Evolutionary conservation across 2,329 filamentous ascomycete species (phyloP), one percentile per base, ranked within the genome.

Genomic region (Hortaea werneckii): DNA sequence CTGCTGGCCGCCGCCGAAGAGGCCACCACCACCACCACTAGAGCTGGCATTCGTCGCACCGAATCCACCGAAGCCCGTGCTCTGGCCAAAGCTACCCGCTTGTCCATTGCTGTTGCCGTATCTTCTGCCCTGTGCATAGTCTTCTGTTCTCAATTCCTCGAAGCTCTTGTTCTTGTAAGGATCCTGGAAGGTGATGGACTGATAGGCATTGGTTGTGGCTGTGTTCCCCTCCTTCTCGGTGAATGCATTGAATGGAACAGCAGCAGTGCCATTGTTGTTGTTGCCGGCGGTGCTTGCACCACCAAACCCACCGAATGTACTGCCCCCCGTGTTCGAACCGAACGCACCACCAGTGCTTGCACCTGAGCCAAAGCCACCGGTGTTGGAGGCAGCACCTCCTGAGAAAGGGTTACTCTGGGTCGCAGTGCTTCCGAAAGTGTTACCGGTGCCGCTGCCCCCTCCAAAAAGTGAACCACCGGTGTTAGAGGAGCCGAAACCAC

Each of bases 111-210:
- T 76, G 65, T 90, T 94, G 30, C 89, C 92, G 62, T 79, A 87
- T 44, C 83, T 83, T 48, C 89, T 81, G 42, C 89, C 89, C 65
- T 89, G 85, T 48, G 82, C 78, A 64, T 98, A 98, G 66, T 98
- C 92, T 40, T 80, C 87, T 50, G 94, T 46, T 51, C 72, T 66
- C 55, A 75, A 49, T 54, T 75, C 72, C 52, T 84, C 92, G n/a
- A 86, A 79, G 7, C 90, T 95, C 72, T 84, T 96, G 63, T 92
- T 94, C 65, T 82, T 82, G 70, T 90, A 94, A 1, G 83, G 78
- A 26, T 82, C 80, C 67, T 85, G 82, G 64, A 90, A 88, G 20
- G 83, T 71, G 46, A 94, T 79, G 55, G 81, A 90, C 65, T 92
- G 86, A 65, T 84, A 94, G 4, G 82, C 75, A 59, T 84, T 72